phyloP scores from a whole-genome alignment of 345 rosid species.

The Eucalyptus curtisii region DNA sequence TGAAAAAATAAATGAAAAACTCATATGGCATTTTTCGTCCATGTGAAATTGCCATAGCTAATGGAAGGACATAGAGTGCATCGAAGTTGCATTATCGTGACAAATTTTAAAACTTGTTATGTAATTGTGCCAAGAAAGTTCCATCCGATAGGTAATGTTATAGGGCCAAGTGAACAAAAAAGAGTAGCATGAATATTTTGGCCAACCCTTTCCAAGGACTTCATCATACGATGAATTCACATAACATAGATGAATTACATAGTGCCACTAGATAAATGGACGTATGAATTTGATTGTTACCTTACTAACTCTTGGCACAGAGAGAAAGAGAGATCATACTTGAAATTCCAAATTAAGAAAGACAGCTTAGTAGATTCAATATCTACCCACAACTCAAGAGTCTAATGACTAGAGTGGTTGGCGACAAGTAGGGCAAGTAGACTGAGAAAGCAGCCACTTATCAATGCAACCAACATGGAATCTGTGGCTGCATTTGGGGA shows the following conservation, averaged over 20 bases:
- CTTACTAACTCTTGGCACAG: background rate
- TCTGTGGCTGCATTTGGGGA: slow-evolving; percentile 51
- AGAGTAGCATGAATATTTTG: background rate
- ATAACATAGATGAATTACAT: background rate
- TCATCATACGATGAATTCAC: background rate
- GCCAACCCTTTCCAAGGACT: background rate
- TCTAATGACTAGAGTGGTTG: slow-evolving; percentile 1
- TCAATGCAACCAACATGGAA: slow-evolving; percentile 54
- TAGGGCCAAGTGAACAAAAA: background rate
- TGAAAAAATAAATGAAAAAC: background rate
- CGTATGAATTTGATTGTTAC: background rate
- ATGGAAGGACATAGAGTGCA: background rate
- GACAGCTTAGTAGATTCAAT: background rate
- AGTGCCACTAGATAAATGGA: background rate
- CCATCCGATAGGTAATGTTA: background rate
- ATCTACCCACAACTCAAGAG: background rate
- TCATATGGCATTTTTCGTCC: background rate
- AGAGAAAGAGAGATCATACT: background rate
- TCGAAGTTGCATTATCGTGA: too few relatives aligned
- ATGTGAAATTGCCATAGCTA: background rate
- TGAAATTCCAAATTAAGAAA: background rate
- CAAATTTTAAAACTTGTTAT: too few relatives aligned
- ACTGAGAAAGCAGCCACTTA: slow-evolving; percentile 41
- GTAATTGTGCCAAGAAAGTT: background rate
- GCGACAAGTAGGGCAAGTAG: slow-evolving; percentile 61